phyloP scores from a whole-genome alignment of 805 yeast species.

The fission yeast (Schizosaccharomyces pombe) region DNA sequence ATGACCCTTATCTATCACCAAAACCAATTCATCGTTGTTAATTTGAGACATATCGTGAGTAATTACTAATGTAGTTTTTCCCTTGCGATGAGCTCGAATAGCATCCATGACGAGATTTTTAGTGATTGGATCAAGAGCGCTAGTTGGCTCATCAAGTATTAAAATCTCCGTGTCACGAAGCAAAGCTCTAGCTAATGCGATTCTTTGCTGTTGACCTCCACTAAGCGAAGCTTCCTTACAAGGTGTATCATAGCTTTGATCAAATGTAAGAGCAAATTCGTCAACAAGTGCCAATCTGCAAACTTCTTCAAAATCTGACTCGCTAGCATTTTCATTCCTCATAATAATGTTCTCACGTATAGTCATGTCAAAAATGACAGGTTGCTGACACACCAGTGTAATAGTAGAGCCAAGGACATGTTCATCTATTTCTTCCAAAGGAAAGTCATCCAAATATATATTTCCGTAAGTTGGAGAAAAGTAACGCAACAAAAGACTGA shows the following conservation, averaged over 20 bases:
- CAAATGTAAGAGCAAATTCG: conserved; percentile 25
- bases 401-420: conserved; percentile 38
- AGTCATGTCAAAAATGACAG: conserved; percentile 40
- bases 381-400: conserved; percentile 50
- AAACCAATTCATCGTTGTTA: conserved; percentile 30
- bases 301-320: conserved; percentile 21
- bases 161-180: conserved; percentile 51
- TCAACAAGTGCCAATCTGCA: conserved; percentile 29
- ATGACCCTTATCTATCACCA: conserved; percentile 35
- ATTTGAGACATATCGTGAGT: conserved; percentile 57
- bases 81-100: conserved; percentile 35
- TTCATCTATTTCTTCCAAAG: conserved; percentile 21
- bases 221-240: conserved; percentile 34
- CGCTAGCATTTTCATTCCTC: conserved; percentile 7
- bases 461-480: conserved; percentile 32
- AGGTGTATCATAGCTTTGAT: conserved; percentile 31
- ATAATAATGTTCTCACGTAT: conserved; percentile 38
- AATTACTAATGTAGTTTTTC: conserved; percentile 53
- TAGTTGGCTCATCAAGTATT: conserved; percentile 64
- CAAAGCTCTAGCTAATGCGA: conserved; percentile 66
- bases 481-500: conserved; percentile 35
- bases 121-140: conserved; percentile 46
- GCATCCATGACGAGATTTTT: conserved; percentile 25
- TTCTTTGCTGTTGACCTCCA: conserved; percentile 78
- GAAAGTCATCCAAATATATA: conserved; percentile 32